Base-by-base conservation (phyloP, 2,329 filamentous ascomycete species). In the Aureobasidium uvarum region DNA sequence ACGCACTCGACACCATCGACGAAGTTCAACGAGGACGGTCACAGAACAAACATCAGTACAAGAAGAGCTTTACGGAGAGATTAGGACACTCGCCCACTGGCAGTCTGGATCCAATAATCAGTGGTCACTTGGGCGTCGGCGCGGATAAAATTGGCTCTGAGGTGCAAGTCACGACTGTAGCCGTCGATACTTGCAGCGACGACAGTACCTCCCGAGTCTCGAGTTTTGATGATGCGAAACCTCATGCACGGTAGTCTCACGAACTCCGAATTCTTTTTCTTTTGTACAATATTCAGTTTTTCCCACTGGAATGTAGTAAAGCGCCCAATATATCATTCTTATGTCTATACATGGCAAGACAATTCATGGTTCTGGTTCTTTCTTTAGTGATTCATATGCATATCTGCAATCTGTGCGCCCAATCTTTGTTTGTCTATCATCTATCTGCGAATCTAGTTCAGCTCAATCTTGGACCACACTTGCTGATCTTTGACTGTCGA, bases 81-180 rank as follows among this genome's bases (percentile, higher is more conserved):
- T 38, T 62, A 11, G 67, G 56, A 23, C 58, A 62, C 36, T 62
- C 56, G 25, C 63, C 67, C 25, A 67, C 62, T 0, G 65, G 66
- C 8, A 69, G 67, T 31, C 48, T 68, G 14, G 69, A 70, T 45
- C 68, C 69, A 13, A 70, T 70, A 31, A 63, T 66, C 33, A 59
- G 8, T 23, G 48, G 31, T 18, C 46, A 54, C 45, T 13, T 52
- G 11, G 48, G 60, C 11, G 60, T 52, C 2, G 48, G 38, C 4
- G 10, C 23, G 5, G 48, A 63, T 5, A 63, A 63, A 16, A 23
- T 63, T 1, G 48, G 48, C 1, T 45, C 48, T 0, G 60, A 63
- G 7, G 60, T 63, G 10, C 36, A 54, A 16, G 60, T 63, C 2
- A 36, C 60, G 4, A n/a, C 52, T 31, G 38, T 23, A 18, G 36